Evolutionary conservation across 1,284 basidiomycete species (phyloP).

Genomic region (Rhodotorula sp.): DNA sequence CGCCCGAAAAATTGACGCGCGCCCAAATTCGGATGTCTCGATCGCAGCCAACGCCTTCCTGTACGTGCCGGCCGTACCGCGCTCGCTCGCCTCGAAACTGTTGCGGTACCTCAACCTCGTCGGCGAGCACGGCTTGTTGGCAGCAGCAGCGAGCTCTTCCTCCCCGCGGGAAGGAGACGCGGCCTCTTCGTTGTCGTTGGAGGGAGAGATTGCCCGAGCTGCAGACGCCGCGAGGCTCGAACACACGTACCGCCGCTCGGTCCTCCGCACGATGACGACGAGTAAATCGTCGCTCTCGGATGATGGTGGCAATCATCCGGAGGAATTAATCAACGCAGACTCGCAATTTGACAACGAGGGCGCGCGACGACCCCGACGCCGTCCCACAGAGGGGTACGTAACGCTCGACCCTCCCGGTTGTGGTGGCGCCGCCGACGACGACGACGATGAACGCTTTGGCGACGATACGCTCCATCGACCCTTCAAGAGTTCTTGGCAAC

Average conservation of each 20-base stretch:
- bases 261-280: not conserved
- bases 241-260: conserved; percentile 6
- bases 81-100: conserved; percentile 28
- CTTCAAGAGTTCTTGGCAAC: conserved; percentile 39
- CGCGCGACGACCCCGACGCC: not conserved
- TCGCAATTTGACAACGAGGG: not conserved
- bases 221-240: conserved; percentile 17
- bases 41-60: conserved; percentile 37
- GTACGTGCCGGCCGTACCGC: conserved; percentile 32
- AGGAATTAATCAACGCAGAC: not conserved
- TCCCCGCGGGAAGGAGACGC: not conserved
- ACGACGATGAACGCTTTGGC: conserved; percentile 31
- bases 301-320: not conserved
- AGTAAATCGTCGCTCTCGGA: not conserved
- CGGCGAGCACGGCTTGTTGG: conserved; percentile 35
- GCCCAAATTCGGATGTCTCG: not conserved
- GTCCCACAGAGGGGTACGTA: conserved; percentile 40
- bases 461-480: conserved; percentile 46
- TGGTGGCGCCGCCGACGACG: conserved; percentile 2
- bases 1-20: not conserved
- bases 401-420: conserved; percentile 42
- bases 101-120: conserved; percentile 42
- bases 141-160: not conserved
- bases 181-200: not conserved
- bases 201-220: not conserved